phyloP scores from a whole-genome alignment of 202 grass and related monocot species.

The Brachypodium distachyon region DNA sequence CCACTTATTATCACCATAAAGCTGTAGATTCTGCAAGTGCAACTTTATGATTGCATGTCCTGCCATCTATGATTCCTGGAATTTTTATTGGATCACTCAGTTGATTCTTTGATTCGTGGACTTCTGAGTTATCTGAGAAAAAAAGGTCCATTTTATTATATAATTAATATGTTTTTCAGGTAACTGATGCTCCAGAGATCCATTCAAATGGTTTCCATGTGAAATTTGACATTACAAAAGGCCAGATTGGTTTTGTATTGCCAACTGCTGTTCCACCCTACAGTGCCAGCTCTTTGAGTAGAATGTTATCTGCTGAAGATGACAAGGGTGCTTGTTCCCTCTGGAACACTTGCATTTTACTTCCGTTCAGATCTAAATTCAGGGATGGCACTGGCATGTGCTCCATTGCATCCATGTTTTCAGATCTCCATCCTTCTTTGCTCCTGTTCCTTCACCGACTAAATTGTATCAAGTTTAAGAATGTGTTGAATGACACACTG shows the following conservation, averaged over 20 bases:
- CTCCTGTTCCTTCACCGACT: constrained; percentile 81
- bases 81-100: neutral
- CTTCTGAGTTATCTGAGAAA: neutral
- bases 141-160: constrained; percentile 7
- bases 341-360: constrained; percentile 85
- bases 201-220: constrained; percentile 97
- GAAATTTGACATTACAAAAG: constrained; percentile 89
- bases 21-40: neutral
- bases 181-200: constrained; percentile 92
- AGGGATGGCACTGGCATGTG: constrained; percentile 40
- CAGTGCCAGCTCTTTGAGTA: constrained; percentile 30
- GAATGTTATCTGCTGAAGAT: constrained; percentile 52
- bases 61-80: neutral
- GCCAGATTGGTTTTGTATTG: constrained; percentile 90
- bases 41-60: neutral
- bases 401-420: constrained; percentile 81
- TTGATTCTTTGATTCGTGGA: neutral
- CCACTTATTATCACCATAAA: neutral
- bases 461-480: constrained; percentile 78
- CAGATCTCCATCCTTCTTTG: constrained; percentile 89
- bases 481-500: constrained; percentile 46
- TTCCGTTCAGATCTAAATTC: constrained; percentile 73
- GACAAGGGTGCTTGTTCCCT: neutral
- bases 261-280: constrained; percentile 67
- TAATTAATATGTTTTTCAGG: constrained; percentile 36